These are phyloP conservation scores for Colletotrichum coccodes DNA, from an alignment of 2,329 filamentous ascomycete genomes.

Conservation along the genomic window DNA sequence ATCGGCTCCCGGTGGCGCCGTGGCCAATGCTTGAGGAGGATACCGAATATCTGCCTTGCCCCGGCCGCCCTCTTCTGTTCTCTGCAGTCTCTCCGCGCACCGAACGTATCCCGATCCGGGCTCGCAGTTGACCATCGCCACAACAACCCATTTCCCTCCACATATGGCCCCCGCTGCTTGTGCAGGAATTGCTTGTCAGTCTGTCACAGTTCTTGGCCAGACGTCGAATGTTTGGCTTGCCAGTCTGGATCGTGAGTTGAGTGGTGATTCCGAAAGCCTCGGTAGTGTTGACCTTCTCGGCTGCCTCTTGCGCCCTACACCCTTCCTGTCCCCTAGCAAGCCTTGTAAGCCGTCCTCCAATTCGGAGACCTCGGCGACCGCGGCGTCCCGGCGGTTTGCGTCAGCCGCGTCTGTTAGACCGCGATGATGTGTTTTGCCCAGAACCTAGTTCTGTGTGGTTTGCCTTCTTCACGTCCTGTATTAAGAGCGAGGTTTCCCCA, in stretches of 20 bases:
- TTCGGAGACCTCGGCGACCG: not conserved
- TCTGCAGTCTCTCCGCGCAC: not conserved
- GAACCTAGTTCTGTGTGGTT: constrained; percentile 7
- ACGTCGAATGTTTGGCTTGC: not conserved
- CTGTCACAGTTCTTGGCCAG: not conserved
- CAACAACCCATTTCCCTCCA: not conserved
- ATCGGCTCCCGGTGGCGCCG: not conserved
- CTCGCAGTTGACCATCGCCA: not conserved
- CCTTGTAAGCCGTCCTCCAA: not conserved
- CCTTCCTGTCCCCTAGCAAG: not conserved
- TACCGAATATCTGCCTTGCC: constrained; percentile 1
- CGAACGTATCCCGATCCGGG: not conserved
- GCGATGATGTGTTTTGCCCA: not conserved
- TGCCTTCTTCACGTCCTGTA: constrained; percentile 26
- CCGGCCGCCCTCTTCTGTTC: not conserved
- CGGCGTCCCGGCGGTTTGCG: not conserved
- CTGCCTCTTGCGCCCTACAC: not conserved
- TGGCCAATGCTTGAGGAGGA: constrained; percentile 1
- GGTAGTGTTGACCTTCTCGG: not conserved
- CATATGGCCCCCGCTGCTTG: not conserved
- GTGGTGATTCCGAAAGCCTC: not conserved
- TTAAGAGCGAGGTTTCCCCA: not conserved
- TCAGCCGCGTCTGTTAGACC: not conserved
- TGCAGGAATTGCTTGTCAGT: not conserved
- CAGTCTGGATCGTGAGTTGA: not conserved